phyloP scores from a whole-genome alignment of 2,329 filamentous ascomycete species.

The Neofusicoccum cordaticola region DNA sequence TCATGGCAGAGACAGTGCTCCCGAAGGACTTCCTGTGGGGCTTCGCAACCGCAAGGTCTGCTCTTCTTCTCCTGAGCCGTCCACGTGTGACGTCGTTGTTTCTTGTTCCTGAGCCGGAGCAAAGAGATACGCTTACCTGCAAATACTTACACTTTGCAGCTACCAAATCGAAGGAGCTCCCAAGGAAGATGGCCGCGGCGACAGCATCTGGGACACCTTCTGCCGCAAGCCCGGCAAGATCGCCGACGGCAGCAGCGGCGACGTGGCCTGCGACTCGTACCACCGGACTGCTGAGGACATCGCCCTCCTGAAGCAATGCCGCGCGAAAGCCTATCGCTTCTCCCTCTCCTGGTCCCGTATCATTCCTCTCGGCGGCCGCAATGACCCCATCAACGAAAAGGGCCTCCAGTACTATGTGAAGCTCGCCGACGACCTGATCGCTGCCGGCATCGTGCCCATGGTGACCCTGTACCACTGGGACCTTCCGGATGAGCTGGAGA shows the following conservation, averaged over 20 bases:
- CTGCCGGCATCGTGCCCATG: slow-evolving; percentile 34
- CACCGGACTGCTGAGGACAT: slow-evolving; percentile 76
- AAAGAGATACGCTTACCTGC: neutral
- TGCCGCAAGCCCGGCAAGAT: slow-evolving; percentile 79
- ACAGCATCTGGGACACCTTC: slow-evolving; percentile 90
- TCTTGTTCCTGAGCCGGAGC: slow-evolving; percentile 21
- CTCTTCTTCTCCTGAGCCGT: slow-evolving; percentile 14
- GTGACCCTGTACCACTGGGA: slow-evolving; percentile 45
- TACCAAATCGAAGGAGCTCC: slow-evolving; percentile 84
- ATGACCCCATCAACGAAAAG: slow-evolving; percentile 35
- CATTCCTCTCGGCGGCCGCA: slow-evolving; percentile 58
- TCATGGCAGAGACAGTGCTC: slow-evolving; percentile 33
- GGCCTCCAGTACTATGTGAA: slow-evolving; percentile 40
- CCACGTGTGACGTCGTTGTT: slow-evolving; percentile 17
- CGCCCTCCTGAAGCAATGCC: slow-evolving; percentile 69
- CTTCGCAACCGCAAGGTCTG: slow-evolving; percentile 42
- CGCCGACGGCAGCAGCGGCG: slow-evolving; percentile 71
- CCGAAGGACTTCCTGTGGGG: slow-evolving; percentile 42
- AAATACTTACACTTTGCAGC: slow-evolving; percentile 44
- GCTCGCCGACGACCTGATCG: slow-evolving; percentile 35
- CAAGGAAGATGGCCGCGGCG: slow-evolving; percentile 72
- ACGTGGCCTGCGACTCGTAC: slow-evolving; percentile 82
- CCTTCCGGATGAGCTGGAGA: slow-evolving; percentile 63
- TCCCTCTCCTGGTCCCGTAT: slow-evolving; percentile 39
- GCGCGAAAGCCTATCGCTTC: slow-evolving; percentile 57